Percentiles rank a stretch among this genome's conserved stretches.
phyloP scores from a whole-genome alignment of 108 stramenopile genomes.

The Fistulifera solaris region DNA sequence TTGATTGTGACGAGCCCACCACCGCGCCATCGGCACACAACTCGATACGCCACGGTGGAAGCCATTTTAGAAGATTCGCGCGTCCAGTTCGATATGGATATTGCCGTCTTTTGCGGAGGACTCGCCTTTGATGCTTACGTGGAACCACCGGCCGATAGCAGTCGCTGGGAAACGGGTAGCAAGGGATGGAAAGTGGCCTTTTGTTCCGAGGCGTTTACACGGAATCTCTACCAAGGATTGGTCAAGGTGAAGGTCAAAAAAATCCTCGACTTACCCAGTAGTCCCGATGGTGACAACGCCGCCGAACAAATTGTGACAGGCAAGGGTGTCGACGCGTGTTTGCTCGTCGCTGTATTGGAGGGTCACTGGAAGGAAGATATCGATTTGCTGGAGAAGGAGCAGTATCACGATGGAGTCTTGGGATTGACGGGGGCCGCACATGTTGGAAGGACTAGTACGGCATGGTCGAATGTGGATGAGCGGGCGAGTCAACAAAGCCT shows the following conservation, averaged over 20 bases:
- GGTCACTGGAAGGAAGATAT: constrained; percentile 73
- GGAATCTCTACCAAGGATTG: constrained; percentile 57
- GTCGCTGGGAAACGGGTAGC: constrained; percentile 67
- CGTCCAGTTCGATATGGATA: constrained; percentile 33
- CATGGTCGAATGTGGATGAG: constrained; percentile 70
- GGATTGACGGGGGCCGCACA: constrained; percentile 71
- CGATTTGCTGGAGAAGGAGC: constrained; percentile 50
- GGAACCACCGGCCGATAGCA: constrained; percentile 58
- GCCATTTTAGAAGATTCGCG: no score
- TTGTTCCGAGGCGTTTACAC: constrained; percentile 46
- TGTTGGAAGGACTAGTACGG: constrained; percentile 55
- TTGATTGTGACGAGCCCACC: no score
- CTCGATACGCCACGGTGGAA: no score
- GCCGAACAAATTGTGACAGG: constrained; percentile 52
- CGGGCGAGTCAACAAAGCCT: constrained; percentile 35
- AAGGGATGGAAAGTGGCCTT: constrained; percentile 73
- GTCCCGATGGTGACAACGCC: constrained; percentile 43
- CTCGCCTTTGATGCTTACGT: constrained; percentile 78
- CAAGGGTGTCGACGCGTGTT: constrained; percentile 55
- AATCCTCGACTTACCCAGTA: constrained; percentile 48
- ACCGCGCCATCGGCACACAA: no score
- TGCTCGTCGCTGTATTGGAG: constrained; percentile 57
- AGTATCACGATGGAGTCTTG: constrained; percentile 65
- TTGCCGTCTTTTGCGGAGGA: constrained; percentile 68
- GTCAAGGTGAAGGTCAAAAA: constrained; percentile 52